Conservation (phyloP, 1,284 basidiomycete genomes). For the Trichosporon coremiiforme region DNA sequence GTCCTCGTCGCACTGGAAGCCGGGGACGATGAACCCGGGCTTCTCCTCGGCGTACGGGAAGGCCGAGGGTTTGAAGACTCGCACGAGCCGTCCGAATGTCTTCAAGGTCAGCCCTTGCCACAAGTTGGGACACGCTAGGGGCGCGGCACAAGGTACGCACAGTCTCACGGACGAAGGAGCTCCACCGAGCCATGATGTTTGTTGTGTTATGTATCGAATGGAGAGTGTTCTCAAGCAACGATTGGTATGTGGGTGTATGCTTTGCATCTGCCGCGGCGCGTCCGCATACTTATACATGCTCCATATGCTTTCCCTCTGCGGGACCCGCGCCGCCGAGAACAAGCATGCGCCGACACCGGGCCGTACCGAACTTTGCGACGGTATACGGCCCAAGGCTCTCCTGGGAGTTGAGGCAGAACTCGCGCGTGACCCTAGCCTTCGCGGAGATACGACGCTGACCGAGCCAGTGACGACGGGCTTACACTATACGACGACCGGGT, state of each 20-base stretch:
- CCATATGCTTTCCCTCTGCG: no score
- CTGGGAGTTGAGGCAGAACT: background rate
- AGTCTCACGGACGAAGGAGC: constrained; percentile 12
- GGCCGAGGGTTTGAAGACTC: background rate
- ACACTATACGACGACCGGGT: background rate
- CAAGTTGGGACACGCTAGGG: background rate
- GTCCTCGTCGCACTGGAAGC: constrained; percentile 21
- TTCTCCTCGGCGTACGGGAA: constrained; percentile 39
- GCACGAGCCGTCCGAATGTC: constrained; percentile 16
- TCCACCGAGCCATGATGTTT: constrained; percentile 4
- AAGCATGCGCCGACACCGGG: background rate
- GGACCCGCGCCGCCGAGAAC: background rate
- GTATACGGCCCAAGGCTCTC: background rate
- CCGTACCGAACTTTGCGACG: background rate
- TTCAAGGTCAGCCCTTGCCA: background rate
- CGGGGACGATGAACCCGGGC: constrained; percentile 30
- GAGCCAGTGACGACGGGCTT: background rate
- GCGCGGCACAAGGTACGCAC: background rate
- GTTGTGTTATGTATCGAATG: background rate
- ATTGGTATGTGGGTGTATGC: no score
- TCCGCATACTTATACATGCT: background rate
- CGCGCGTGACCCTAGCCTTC: background rate
- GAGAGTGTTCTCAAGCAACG: background rate
- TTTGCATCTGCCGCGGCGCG: no score
- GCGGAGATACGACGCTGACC: constrained; percentile 6